Evolutionary conservation across 192 early-diverging fungal genomes (phyloP).

Genomic region (Coemansia sp.): DNA sequence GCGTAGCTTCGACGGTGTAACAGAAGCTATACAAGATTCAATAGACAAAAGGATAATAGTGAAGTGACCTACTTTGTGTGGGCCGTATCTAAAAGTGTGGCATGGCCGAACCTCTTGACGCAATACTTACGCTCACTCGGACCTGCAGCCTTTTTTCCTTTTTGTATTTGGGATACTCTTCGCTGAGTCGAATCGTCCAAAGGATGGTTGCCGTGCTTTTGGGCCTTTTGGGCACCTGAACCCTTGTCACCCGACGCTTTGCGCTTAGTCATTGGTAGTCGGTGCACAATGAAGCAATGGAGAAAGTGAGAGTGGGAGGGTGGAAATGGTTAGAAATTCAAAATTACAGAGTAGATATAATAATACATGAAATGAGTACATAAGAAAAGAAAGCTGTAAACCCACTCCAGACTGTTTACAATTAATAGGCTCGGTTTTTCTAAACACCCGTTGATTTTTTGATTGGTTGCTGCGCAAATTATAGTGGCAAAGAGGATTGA

Average conservation of each 20-base stretch:
- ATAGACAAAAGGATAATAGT: background rate
- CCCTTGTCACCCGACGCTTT: background rate
- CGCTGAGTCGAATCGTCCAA: background rate
- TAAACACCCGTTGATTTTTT: background rate
- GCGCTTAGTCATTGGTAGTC: background rate
- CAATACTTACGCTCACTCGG: background rate
- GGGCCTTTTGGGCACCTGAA: background rate
- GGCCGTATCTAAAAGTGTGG: background rate
- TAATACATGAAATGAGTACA: background rate
- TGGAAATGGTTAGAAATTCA: background rate
- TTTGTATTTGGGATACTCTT: background rate
- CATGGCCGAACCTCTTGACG: background rate
- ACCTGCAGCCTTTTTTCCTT: too few species aligned
- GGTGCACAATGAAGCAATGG: background rate
- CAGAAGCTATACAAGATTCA: background rate
- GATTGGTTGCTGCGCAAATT: too few species aligned
- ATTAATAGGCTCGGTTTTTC: background rate
- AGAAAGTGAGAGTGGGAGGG: background rate
- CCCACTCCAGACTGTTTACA: background rate
- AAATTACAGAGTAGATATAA: background rate
- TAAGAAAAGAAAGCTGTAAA: background rate
- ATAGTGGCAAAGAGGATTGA: too few species aligned
- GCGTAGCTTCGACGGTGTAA: background rate
- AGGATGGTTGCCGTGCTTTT: background rate
- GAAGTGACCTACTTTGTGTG: background rate